phyloP scores from a whole-genome alignment of 2,329 filamentous ascomycete genomes.

The Venturia pyrina region DNA sequence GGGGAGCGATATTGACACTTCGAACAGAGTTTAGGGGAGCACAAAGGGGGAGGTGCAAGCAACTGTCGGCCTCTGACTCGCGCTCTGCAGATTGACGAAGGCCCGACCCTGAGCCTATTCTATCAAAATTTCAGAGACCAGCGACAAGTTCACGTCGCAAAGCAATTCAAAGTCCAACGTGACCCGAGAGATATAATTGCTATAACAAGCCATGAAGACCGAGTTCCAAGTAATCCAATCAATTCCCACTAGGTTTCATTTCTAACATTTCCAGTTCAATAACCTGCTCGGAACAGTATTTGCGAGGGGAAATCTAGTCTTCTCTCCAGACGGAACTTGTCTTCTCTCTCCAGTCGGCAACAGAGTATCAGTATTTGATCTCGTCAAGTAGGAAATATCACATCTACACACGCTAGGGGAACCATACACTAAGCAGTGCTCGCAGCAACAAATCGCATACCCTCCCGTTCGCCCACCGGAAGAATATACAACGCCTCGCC shows the following conservation, averaged over 20 bases:
- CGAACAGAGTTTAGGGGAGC: neutral
- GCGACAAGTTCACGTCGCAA: neutral
- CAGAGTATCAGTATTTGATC: constrained; percentile 87
- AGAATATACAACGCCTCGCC: constrained; percentile 81
- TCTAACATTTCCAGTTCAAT: constrained; percentile 63
- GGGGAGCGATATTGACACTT: neutral
- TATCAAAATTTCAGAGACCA: neutral
- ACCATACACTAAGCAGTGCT: neutral
- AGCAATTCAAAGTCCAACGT: neutral
- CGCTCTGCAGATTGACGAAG: neutral
- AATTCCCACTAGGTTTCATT: constrained; percentile 15
- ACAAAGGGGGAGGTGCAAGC: neutral
- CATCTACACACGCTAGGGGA: neutral
- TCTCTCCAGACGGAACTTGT: constrained; percentile 91
- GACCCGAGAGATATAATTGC: neutral
- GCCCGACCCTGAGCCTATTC: neutral
- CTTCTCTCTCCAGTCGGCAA: constrained; percentile 95
- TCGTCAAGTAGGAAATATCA: constrained; percentile 63
- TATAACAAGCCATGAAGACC: constrained; percentile 71
- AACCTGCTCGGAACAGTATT: constrained; percentile 98
- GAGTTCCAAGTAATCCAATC: constrained; percentile 72
- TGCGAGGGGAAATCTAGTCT: constrained; percentile 93
- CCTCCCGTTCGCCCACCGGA: constrained; percentile 82
- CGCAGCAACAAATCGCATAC: constrained; percentile 76
- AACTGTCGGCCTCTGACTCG: neutral